Percentiles rank a stretch among this genome's conserved stretches.
phyloP scores from a whole-genome alignment of 2,329 filamentous ascomycete genomes.

The Aspergillus japonicus region DNA sequence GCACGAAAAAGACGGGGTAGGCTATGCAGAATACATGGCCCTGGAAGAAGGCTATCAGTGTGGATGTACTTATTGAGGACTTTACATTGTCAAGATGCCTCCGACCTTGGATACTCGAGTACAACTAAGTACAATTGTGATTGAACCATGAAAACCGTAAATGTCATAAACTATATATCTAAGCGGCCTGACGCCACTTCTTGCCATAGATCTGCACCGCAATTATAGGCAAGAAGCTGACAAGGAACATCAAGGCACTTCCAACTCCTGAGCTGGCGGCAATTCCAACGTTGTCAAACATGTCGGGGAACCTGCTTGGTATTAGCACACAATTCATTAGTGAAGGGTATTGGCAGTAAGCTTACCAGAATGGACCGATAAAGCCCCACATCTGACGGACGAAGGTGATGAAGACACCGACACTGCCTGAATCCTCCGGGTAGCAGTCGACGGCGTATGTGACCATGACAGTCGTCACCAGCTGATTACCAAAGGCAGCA shows the following conservation, averaged over 20 bases:
- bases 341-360: not conserved
- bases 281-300: conserved; percentile 38
- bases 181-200: conserved; percentile 11
- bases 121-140: too few species aligned
- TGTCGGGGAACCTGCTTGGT: conserved; percentile 31
- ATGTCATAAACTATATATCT: not conserved
- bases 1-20: not conserved
- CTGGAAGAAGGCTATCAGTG: too few species aligned
- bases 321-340: conserved; percentile 9
- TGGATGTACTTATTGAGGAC: too few species aligned
- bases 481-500: conserved; percentile 58
- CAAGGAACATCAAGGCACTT: conserved; percentile 27
- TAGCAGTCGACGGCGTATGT: conserved; percentile 62
- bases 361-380: conserved; percentile 40
- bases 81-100: too few species aligned
- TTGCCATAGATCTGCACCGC: conserved; percentile 13
- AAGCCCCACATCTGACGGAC: conserved; percentile 47
- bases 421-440: conserved; percentile 53
- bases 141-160: not conserved
- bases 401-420: conserved; percentile 62
- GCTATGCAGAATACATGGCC: too few species aligned
- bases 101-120: too few species aligned
- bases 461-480: conserved; percentile 61
- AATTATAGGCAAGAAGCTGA: conserved; percentile 17
- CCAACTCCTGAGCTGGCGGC: conserved; percentile 32